These are phyloP conservation scores for Pseudogymnoascus sp. DNA, from an alignment of 2,329 filamentous ascomycete species.

Conservation along the genomic window DNA sequence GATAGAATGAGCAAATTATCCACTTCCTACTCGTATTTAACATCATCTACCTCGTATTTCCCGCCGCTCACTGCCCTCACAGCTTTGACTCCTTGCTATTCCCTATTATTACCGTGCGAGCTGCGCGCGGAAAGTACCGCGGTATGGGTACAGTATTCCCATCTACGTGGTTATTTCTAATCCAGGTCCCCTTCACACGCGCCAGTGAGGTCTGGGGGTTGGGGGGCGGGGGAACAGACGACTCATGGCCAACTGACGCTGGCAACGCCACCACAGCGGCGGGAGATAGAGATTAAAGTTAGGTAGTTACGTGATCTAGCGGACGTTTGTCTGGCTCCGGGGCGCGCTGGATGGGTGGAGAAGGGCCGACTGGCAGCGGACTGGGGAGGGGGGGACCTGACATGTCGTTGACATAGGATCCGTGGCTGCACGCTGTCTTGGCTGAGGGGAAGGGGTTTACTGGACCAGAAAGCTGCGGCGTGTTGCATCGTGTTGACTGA, in stretches of 20 bases:
- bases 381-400: neutral
- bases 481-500: neutral
- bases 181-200: neutral
- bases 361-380: constrained; percentile 1
- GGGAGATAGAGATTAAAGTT: constrained; percentile 1
- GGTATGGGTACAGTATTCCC: neutral
- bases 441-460: neutral
- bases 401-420: neutral
- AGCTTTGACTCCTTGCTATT: neutral
- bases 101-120: neutral
- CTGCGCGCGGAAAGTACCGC: neutral
- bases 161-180: neutral
- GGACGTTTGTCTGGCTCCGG: neutral
- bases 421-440: neutral
- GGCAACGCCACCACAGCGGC: neutral
- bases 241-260: neutral
- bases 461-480: neutral
- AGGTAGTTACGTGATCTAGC: constrained; percentile 6
- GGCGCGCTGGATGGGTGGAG: neutral
- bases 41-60: neutral
- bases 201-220: neutral
- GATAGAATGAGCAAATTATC: neutral
- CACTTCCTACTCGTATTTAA: neutral
- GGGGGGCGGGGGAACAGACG: too few species aligned
- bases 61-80: neutral